Evolutionary conservation across 768 basidiomycete species (phyloP).

Genomic region (Trametes gibbosa): DNA sequence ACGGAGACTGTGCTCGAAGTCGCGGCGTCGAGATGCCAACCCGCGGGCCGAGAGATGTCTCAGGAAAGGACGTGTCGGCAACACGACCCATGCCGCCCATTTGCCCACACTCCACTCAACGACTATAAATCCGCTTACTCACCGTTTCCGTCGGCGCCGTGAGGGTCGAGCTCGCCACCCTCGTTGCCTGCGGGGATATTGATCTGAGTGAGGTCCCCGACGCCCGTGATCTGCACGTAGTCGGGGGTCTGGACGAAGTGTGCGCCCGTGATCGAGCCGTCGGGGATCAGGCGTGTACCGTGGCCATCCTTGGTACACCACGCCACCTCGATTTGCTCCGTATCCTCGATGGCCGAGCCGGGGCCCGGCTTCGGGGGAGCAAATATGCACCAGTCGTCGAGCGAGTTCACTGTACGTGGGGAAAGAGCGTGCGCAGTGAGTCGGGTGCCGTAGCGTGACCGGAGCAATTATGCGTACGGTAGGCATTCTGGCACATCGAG

Average conservation of each 20-base stretch:
- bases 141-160: conserved; percentile 60
- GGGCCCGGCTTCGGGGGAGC: conserved; percentile 50
- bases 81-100: neutral
- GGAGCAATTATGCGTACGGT: conserved; percentile 37
- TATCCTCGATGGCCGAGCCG: conserved; percentile 53
- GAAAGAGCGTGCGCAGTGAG: neutral
- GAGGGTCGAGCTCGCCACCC: conserved; percentile 72
- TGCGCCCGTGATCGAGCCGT: conserved; percentile 64
- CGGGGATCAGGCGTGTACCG: conserved; percentile 68
- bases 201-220: conserved; percentile 62
- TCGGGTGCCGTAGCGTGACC: neutral
- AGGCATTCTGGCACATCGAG: conserved; percentile 67
- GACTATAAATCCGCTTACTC: conserved; percentile 14
- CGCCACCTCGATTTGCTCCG: conserved; percentile 54
- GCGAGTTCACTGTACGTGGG: conserved; percentile 47
- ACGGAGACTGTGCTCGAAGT: neutral
- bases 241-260: conserved; percentile 74
- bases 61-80: neutral
- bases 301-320: conserved; percentile 56
- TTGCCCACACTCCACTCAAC: too few species aligned
- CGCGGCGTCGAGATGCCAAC: neutral
- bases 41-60: neutral
- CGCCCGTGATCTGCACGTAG: conserved; percentile 69
- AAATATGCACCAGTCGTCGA: conserved; percentile 57
- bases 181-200: conserved; percentile 60